Percentiles rank a stretch among this genome's conserved stretches.
phyloP scores from a whole-genome alignment of 257 asterid species.

The Forsythia viridissima region DNA sequence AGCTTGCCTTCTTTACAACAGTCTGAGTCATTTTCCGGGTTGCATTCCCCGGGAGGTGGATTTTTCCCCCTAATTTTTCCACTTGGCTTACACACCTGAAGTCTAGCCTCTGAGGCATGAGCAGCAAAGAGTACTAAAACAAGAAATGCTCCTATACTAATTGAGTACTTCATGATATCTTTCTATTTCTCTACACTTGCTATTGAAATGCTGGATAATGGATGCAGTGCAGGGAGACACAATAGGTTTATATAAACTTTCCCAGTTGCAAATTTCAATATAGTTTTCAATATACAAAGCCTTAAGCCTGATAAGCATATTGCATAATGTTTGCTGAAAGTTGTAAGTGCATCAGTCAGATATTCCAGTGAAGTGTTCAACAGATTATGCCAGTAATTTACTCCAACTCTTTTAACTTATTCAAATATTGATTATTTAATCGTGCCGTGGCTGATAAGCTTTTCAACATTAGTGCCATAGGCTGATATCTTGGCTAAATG shows the following conservation, averaged over 20 bases:
- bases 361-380: background rate
- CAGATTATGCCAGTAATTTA: background rate
- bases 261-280: background rate
- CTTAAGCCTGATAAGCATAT: background rate
- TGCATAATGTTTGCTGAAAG: background rate
- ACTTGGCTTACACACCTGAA: slow-evolving; percentile 35
- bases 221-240: background rate
- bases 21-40: slow-evolving; percentile 21
- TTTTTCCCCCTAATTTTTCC: slow-evolving; percentile 29
- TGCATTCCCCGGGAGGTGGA: slow-evolving; percentile 24
- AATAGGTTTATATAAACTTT: background rate
- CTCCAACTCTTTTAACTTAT: background rate
- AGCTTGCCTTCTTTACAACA: slow-evolving; percentile 30
- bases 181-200: background rate
- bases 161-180: slow-evolving; percentile 15
- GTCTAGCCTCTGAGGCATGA: slow-evolving; percentile 13
- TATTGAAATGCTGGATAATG: background rate
- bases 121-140: slow-evolving; percentile 21
- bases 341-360: background rate
- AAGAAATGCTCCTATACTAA: slow-evolving; percentile 10
- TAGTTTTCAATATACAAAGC: background rate
- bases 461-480: background rate
- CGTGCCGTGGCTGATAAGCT: background rate
- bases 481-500: background rate
- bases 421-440: background rate